Conservation (phyloP, 371 early-diverging fungal genomes). For the Rhizomucor miehei region DNA sequence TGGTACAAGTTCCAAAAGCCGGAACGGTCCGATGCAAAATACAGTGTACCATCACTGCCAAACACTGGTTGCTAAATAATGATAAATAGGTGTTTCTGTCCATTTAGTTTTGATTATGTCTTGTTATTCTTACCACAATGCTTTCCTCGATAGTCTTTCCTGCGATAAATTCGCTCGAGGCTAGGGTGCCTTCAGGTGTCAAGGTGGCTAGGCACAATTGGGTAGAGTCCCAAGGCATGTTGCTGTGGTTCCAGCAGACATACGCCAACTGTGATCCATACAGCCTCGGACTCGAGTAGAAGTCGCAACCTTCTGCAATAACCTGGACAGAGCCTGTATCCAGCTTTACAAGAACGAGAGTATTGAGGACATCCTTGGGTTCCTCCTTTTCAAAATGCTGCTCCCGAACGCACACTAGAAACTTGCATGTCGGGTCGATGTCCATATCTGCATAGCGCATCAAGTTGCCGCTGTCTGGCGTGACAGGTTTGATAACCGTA, state of each 20-base stretch:
- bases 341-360: conserved; percentile 55
- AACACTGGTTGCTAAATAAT: conserved; percentile 62
- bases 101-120: background rate
- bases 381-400: conserved; percentile 60
- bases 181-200: background rate
- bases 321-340: conserved; percentile 38
- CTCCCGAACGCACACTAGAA: conserved; percentile 63
- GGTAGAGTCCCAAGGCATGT: conserved; percentile 81
- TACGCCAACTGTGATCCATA: conserved; percentile 48
- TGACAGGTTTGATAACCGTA: too few relatives aligned
- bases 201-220: conserved; percentile 45
- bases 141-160: conserved; percentile 1
- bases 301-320: conserved; percentile 58
- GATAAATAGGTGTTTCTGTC: background rate
- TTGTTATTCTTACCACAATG: background rate
- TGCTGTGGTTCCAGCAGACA: conserved; percentile 69
- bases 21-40: conserved; percentile 65
- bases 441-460: conserved; percentile 63
- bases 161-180: background rate
- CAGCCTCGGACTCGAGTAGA: conserved; percentile 63
- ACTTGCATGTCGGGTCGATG: conserved; percentile 51
- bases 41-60: conserved; percentile 53
- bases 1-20: conserved; percentile 74
- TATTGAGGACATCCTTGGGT: conserved; percentile 58
- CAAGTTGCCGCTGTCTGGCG: conserved; percentile 33